These are phyloP conservation scores for Zopfia rhizophila DNA, from an alignment of 2,329 filamentous ascomycete genomes.

Conservation along the genomic window DNA sequence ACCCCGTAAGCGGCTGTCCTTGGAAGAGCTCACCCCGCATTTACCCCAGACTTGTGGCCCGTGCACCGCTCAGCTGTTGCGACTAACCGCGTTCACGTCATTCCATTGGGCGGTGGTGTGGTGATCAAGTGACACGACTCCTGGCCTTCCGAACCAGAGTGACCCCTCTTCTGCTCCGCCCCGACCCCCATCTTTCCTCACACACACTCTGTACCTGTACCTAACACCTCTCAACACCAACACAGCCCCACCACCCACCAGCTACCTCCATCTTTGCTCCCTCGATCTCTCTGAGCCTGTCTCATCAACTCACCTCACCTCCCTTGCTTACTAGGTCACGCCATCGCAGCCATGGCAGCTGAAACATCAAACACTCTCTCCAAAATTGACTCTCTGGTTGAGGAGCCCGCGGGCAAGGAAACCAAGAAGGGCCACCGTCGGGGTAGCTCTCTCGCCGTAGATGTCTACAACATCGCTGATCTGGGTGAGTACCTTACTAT, in stretches of 20 bases:
- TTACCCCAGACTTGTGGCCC: slow-evolving; percentile 32
- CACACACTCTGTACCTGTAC: slow-evolving; percentile 38
- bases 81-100: slow-evolving; percentile 23
- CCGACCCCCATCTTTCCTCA: slow-evolving; percentile 29
- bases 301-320: slow-evolving; percentile 23
- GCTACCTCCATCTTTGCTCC: not conserved
- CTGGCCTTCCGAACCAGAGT: slow-evolving; percentile 35
- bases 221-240: slow-evolving; percentile 16
- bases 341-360: slow-evolving; percentile 62
- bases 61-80: slow-evolving; percentile 22
- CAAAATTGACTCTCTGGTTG: slow-evolving; percentile 93
- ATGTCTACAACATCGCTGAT: slow-evolving; percentile 85
- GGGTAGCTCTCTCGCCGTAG: slow-evolving; percentile 76
- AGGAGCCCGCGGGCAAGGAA: slow-evolving; percentile 74
- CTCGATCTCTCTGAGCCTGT: not conserved
- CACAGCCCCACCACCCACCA: slow-evolving; percentile 1
- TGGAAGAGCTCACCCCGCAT: slow-evolving; percentile 42
- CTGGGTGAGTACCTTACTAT: slow-evolving; percentile 70
- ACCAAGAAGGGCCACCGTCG: slow-evolving; percentile 74
- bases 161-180: slow-evolving; percentile 49
- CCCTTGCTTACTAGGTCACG: slow-evolving; percentile 6
- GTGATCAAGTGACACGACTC: slow-evolving; percentile 48
- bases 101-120: slow-evolving; percentile 39
- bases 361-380: slow-evolving; percentile 67
- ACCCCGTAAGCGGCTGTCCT: too few species aligned